phyloP scores from a whole-genome alignment of 1,139 yeast genomes.

The Candida labiduridarum region DNA sequence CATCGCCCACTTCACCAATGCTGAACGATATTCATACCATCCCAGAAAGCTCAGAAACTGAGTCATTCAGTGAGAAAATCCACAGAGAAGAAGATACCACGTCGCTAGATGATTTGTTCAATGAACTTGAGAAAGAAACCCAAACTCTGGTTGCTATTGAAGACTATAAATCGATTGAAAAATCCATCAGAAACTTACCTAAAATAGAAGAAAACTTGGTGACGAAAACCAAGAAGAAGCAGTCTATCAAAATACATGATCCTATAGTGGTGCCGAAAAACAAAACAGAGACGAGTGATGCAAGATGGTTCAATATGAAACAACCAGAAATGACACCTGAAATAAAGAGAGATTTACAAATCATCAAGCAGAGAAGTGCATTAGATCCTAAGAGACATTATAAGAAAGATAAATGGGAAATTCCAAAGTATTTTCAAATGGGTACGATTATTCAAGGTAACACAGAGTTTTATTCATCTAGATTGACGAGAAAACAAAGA shows the following conservation, averaged over 20 bases:
- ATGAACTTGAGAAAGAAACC: constrained; percentile 29
- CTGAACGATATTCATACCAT: constrained; percentile 9
- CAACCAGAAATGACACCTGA: constrained; percentile 76
- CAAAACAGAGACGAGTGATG: constrained; percentile 43
- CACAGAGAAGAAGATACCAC: constrained; percentile 8
- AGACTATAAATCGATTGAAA: constrained; percentile 32
- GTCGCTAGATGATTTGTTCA: constrained; percentile 35
- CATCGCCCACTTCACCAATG: background rate
- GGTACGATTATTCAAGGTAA: constrained; percentile 88
- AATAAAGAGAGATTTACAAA: constrained; percentile 73
- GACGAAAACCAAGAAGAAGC: constrained; percentile 21
- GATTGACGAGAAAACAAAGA: constrained; percentile 70
- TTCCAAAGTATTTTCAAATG: constrained; percentile 81
- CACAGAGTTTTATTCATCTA: constrained; percentile 74
- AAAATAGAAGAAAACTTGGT: constrained; percentile 37
- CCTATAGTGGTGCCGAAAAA: constrained; percentile 39
- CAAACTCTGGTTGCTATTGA: constrained; percentile 12
- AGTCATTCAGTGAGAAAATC: constrained; percentile 14
- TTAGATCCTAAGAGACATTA: constrained; percentile 95
- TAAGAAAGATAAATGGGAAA: constrained; percentile 80
- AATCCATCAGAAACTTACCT: constrained; percentile 35
- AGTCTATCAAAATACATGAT: constrained; percentile 48
- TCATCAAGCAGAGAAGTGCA: constrained; percentile 85
- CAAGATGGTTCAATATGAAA: constrained; percentile 83
- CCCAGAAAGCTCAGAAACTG: constrained; percentile 19